These are phyloP conservation scores for Neobulgaria alba DNA, from an alignment of 2,329 filamentous ascomycete genomes.

Conservation along the genomic window DNA sequence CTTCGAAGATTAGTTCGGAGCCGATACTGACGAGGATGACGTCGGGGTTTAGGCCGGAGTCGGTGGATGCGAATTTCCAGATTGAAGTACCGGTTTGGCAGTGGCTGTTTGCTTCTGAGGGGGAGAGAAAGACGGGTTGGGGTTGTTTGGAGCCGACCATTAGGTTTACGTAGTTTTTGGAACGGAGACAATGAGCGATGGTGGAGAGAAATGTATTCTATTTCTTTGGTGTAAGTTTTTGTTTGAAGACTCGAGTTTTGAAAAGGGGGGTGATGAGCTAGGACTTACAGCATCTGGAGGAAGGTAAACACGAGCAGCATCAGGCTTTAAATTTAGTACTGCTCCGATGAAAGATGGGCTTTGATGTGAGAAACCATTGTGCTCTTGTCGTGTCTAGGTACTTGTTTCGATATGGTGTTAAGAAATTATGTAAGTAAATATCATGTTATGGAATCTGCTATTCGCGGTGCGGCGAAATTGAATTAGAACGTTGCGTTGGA, in stretches of 20 bases:
- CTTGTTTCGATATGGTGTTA: conserved; percentile 61
- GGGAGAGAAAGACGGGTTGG: conserved; percentile 49
- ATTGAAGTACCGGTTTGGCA: conserved; percentile 50
- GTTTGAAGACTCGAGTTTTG: background rate
- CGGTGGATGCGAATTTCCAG: conserved; percentile 54
- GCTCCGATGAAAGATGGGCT: conserved; percentile 61
- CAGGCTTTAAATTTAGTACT: conserved; percentile 54
- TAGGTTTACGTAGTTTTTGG: conserved; percentile 57
- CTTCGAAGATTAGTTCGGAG: conserved; percentile 57
- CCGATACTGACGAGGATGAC: conserved; percentile 57
- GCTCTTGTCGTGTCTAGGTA: conserved; percentile 59
- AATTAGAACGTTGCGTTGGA: conserved; percentile 40
- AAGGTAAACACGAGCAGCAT: conserved; percentile 52
- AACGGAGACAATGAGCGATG: conserved; percentile 50
- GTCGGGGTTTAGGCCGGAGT: conserved; percentile 47
- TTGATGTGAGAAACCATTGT: conserved; percentile 62
- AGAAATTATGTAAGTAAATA: conserved; percentile 51
- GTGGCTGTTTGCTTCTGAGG: conserved; percentile 51
- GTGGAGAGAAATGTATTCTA: conserved; percentile 58
- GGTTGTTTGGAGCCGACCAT: conserved; percentile 62
- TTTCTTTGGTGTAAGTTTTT: too few species aligned
- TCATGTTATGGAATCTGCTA: conserved; percentile 46
- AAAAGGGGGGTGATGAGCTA: too few species aligned
- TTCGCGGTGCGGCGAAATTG: conserved; percentile 37
- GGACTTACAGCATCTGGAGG: conserved; percentile 47